Conservation (phyloP, 2,329 filamentous ascomycete species). For the Aspergillus intermedius region DNA sequence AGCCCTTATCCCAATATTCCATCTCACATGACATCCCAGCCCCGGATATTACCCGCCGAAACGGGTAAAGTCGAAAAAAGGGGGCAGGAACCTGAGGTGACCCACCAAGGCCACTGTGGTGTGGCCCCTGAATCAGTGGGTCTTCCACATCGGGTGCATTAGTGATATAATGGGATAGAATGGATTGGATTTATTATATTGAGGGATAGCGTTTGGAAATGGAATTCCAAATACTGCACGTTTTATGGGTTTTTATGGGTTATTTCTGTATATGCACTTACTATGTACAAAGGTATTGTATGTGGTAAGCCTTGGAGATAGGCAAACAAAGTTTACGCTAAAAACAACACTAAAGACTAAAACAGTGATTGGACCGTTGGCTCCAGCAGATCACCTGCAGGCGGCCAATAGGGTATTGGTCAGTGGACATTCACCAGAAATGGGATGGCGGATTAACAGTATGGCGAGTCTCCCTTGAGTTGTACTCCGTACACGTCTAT, state of each 20-base stretch:
- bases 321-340: not conserved
- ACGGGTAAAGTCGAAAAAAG: not conserved
- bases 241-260: too few species aligned
- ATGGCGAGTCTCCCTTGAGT: too few species aligned
- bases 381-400: conserved; percentile 1
- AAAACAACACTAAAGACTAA: not conserved
- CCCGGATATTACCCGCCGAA: not conserved
- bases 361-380: not conserved
- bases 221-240: too few species aligned
- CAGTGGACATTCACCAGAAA: too few species aligned
- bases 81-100: not conserved
- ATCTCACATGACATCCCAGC: not conserved
- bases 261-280: too few species aligned
- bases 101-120: not conserved
- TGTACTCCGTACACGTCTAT: too few species aligned
- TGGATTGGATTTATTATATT: too few species aligned
- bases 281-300: too few species aligned
- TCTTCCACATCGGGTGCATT: not conserved
- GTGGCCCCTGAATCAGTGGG: not conserved
- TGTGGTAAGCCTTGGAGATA: not conserved
- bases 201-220: too few species aligned
- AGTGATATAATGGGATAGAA: too few species aligned
- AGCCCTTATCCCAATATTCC: not conserved
- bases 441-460: too few species aligned
- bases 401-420: not conserved